Conservation (phyloP, 176 grass and related monocot species). For the Zea luxurians region DNA sequence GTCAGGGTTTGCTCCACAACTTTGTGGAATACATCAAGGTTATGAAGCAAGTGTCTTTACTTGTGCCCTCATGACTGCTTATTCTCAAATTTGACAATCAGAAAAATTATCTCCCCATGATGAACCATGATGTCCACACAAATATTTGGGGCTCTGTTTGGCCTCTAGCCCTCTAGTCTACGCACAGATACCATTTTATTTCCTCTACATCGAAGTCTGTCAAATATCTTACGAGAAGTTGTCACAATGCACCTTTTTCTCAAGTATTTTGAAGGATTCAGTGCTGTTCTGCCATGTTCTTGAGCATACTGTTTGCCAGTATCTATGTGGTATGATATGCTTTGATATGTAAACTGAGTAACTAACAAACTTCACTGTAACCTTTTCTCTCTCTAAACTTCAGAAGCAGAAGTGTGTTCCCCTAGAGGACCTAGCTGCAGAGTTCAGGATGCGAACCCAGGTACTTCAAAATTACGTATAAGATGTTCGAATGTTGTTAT, state of each 20-base stretch:
- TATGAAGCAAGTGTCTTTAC: constrained; percentile 16
- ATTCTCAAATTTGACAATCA: background rate
- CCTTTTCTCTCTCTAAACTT: background rate
- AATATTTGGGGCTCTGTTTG: background rate
- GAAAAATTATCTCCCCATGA: background rate
- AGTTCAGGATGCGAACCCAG: constrained; percentile 92
- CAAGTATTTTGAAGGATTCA: background rate
- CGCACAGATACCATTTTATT: background rate
- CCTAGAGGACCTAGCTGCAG: constrained; percentile 86
- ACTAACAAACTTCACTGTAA: constrained; percentile 9
- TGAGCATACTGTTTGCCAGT: background rate
- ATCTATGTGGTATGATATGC: constrained; percentile 1
- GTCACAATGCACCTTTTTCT: background rate
- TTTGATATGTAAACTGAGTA: constrained; percentile 10
- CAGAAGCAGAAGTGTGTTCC: constrained; percentile 97
- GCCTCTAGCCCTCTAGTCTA: background rate
- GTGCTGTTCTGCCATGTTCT: background rate
- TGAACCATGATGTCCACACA: background rate
- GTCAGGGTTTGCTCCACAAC: constrained; percentile 72
- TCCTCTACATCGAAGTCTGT: background rate
- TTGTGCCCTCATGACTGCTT: background rate
- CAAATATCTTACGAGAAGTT: background rate
- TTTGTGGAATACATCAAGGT: constrained; percentile 97
- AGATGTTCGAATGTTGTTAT: constrained; percentile 6
- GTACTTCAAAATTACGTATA: constrained; percentile 36